Evolutionary conservation across 2,329 filamentous ascomycete species (phyloP), one percentile per base, ranked within the genome.

Genomic region (Periglandula ipomoeae): DNA sequence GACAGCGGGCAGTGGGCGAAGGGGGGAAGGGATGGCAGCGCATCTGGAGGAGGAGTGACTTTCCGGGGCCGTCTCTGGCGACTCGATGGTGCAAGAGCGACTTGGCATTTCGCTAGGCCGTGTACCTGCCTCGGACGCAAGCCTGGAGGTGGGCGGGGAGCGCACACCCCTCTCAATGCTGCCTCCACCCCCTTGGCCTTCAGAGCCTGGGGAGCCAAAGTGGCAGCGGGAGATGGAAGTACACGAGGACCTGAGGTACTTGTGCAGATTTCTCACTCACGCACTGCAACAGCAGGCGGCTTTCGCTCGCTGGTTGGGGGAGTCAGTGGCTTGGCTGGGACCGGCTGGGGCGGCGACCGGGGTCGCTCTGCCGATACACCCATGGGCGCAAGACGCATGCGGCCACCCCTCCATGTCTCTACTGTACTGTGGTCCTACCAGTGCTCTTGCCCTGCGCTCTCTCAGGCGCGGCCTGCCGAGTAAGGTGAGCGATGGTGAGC

Each of bases 251-350:
- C 26, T 10, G 22, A 50, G 48, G 43, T 42, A 50, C 43, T 37
- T 49, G 43, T 26, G 42, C 47, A 45, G 26, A 49, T 50, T 52
- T 35, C 24, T 19, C 40, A 13, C 27, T 6, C 43, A 45, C 39
- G 35, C 35, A n/a, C 15, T 17, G 7, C 10, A 38, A n/a, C 13
- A n/a, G 20, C 37, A 10, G n/a, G 37, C 37, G n/a, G n/a, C 20
- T 37, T 27, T 35, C 19, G 19, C 19, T 50, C 27, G 17, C 40
- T 35, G 45, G 41, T 34, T 30, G 45, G 45, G 49, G 10, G 27
- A 35, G 45, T 43, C 46, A 37, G 45, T 51, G 45, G 49, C 49
- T 51, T 48, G 47, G 38, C 44, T 34, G 46, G 45, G 45, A 40
- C 46, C 27, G 50, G 42, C 46, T 49, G 42, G 46, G 50, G 47